Percentiles rank a stretch among this genome's conserved stretches.
These are phyloP conservation scores for Alternaria arbusti DNA, from an alignment of 2,329 filamentous ascomycete genomes.

Conservation along the genomic window DNA sequence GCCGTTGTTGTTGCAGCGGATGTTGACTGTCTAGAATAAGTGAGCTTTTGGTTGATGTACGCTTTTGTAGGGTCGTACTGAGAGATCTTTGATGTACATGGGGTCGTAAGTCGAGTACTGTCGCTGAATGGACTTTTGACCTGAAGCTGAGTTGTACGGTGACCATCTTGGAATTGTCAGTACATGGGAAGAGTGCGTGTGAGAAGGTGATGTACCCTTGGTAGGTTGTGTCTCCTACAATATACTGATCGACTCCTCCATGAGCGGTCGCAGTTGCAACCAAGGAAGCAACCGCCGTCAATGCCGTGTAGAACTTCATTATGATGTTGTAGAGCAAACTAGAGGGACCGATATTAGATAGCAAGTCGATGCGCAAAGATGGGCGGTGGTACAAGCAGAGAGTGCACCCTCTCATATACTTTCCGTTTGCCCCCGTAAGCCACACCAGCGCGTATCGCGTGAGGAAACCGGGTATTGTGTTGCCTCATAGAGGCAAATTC, in stretches of 20 bases:
- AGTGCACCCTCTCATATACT: constrained; percentile 14
- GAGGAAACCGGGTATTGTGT: constrained; percentile 15
- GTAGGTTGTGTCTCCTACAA: constrained; percentile 28
- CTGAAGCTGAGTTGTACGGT: constrained; percentile 35
- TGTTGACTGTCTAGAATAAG: constrained; percentile 28
- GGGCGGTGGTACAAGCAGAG: not conserved
- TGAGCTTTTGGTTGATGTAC: constrained; percentile 1
- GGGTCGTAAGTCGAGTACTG: constrained; percentile 38
- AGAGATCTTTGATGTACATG: constrained; percentile 33
- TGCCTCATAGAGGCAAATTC: not conserved
- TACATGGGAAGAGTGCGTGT: no score
- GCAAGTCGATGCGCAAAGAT: not conserved
- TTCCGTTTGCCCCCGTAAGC: not conserved
- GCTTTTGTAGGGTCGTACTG: constrained; percentile 15
- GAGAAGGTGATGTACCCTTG: constrained; percentile 25
- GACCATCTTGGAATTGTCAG: constrained; percentile 26
- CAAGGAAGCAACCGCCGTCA: constrained; percentile 27
- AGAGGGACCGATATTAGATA: not conserved
- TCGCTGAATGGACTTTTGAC: constrained; percentile 38
- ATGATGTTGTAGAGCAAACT: constrained; percentile 1
- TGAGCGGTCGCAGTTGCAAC: constrained; percentile 30
- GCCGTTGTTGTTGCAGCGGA: constrained; percentile 43
- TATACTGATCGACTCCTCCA: constrained; percentile 38
- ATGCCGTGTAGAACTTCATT: constrained; percentile 31
- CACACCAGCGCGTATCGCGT: constrained; percentile 5